phyloP scores from a whole-genome alignment of 2,329 filamentous ascomycete species.

The Cercospora janseana region DNA sequence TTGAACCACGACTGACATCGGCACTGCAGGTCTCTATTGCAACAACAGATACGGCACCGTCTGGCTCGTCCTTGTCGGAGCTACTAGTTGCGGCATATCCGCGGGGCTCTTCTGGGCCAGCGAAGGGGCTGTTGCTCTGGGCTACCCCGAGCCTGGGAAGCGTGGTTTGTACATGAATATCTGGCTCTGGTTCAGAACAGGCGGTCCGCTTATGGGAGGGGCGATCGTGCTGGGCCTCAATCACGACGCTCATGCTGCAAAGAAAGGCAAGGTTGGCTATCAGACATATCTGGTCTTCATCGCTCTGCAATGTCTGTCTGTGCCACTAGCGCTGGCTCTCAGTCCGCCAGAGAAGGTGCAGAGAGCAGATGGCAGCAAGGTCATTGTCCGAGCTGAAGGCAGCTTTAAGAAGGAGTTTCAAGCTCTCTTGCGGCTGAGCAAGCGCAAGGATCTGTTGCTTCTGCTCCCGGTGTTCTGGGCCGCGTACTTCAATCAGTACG shows the following conservation, averaged over 20 bases:
- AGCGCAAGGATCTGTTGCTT: conserved; percentile 38
- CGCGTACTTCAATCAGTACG: conserved; percentile 48
- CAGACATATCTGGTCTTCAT: conserved; percentile 48
- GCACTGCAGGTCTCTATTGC: conserved; percentile 44
- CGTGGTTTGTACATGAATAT: conserved; percentile 50
- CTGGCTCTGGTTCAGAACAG: conserved; percentile 52
- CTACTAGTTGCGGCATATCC: conserved; percentile 49
- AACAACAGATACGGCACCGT: conserved; percentile 53
- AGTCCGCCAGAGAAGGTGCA: conserved; percentile 46
- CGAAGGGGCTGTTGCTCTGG: conserved; percentile 52
- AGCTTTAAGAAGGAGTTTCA: conserved; percentile 43
- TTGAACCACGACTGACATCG: not conserved
- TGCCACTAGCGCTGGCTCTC: conserved; percentile 43
- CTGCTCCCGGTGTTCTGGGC: conserved; percentile 48
- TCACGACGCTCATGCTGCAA: conserved; percentile 45
- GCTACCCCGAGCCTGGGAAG: conserved; percentile 50
- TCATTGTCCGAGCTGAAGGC: conserved; percentile 41
- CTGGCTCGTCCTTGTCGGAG: conserved; percentile 53
- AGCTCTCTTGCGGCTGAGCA: conserved; percentile 38
- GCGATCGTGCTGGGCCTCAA: conserved; percentile 50
- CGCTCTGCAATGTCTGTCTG: conserved; percentile 41
- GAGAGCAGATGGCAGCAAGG: conserved; percentile 42
- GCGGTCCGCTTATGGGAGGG: conserved; percentile 51
- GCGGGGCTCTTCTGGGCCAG: conserved; percentile 54
- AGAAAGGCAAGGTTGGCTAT: conserved; percentile 38